A percentile compares a stretch with the other conserved stretches of the same genome.
Conservation (phyloP, 2,329 filamentous ascomycete species). For the Ascochyta fabae region DNA sequence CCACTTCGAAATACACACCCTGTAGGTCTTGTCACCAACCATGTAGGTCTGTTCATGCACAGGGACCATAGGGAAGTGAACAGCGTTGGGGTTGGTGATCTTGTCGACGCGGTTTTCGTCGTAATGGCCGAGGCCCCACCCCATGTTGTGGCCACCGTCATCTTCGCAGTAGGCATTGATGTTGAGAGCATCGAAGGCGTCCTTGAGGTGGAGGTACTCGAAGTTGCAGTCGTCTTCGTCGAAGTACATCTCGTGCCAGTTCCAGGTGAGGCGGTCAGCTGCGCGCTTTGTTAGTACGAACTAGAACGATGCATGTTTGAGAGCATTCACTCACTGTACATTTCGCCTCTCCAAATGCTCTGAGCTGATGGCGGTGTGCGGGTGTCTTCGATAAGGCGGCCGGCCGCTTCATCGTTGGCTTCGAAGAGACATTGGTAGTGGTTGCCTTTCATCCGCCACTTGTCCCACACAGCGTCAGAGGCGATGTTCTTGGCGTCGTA, state of each 20-base stretch:
- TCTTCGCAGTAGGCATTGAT: slow-evolving; percentile 7
- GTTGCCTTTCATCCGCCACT: slow-evolving; percentile 8
- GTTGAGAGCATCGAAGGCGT: slow-evolving; percentile 6
- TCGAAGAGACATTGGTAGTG: slow-evolving; percentile 12
- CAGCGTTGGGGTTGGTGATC: background rate
- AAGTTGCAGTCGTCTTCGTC: slow-evolving; percentile 9
- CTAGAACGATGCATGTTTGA: background rate
- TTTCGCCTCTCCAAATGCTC: slow-evolving; percentile 6
- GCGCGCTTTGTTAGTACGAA: background rate
- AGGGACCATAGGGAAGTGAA: background rate
- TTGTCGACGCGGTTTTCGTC: background rate
- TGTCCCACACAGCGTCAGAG: slow-evolving; percentile 17
- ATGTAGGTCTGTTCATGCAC: background rate
- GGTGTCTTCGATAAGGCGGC: slow-evolving; percentile 4
- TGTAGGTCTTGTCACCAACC: background rate
- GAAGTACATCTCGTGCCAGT: slow-evolving; percentile 16
- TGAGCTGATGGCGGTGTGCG: slow-evolving; percentile 9
- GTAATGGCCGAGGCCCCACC: slow-evolving; percentile 14
- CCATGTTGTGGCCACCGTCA: slow-evolving; percentile 8
- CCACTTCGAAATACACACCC: background rate
- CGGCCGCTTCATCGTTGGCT: slow-evolving; percentile 13
- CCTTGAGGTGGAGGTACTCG: slow-evolving; percentile 4
- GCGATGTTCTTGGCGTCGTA: slow-evolving; percentile 10
- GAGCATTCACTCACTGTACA: background rate
- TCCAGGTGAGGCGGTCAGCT: slow-evolving; percentile 18